phyloP scores from a whole-genome alignment of 2,329 filamentous ascomycete species.

The Aureobasidium sp. region DNA sequence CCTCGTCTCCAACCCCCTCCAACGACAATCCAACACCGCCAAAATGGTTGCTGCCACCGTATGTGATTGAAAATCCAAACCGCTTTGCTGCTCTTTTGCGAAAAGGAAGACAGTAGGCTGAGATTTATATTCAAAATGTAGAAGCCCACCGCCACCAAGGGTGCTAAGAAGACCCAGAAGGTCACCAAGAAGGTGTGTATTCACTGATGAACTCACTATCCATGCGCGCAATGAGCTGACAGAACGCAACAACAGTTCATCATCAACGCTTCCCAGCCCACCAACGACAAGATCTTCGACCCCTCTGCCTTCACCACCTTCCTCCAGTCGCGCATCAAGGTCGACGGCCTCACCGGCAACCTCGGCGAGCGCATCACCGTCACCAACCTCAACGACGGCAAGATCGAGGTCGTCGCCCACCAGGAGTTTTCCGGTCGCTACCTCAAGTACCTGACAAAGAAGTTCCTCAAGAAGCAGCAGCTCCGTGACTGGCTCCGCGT shows the following conservation, averaged over 20 bases:
- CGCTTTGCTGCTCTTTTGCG: slow-evolving; percentile 81
- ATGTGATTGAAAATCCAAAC: slow-evolving; percentile 63
- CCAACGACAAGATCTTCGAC: slow-evolving; percentile 99
- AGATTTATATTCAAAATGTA: slow-evolving; percentile 44
- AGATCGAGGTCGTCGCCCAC: slow-evolving; percentile 96
- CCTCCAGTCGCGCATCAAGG: slow-evolving; percentile 99
- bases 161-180: slow-evolving; percentile 54
- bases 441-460: slow-evolving; percentile 99
- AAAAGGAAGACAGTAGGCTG: slow-evolving; percentile 81
- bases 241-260: slow-evolving; percentile 61
- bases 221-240: not conserved
- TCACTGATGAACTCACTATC: not conserved
- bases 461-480: slow-evolving; percentile 99
- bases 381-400: slow-evolving; percentile 86
- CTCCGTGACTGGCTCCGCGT: slow-evolving; percentile 99
- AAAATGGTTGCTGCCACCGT: slow-evolving; percentile 64
- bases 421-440: slow-evolving; percentile 98
- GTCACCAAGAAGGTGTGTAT: slow-evolving; percentile 69
- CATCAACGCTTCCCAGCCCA: slow-evolving; percentile 98
- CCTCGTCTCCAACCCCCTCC: slow-evolving; percentile 20
- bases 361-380: slow-evolving; percentile 89
- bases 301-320: slow-evolving; percentile 99
- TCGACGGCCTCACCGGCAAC: slow-evolving; percentile 96
- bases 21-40: slow-evolving; percentile 31
- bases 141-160: slow-evolving; percentile 45